phyloP scores from a whole-genome alignment of 352 stramenopile species.

The Globisporangium radiosum region DNA sequence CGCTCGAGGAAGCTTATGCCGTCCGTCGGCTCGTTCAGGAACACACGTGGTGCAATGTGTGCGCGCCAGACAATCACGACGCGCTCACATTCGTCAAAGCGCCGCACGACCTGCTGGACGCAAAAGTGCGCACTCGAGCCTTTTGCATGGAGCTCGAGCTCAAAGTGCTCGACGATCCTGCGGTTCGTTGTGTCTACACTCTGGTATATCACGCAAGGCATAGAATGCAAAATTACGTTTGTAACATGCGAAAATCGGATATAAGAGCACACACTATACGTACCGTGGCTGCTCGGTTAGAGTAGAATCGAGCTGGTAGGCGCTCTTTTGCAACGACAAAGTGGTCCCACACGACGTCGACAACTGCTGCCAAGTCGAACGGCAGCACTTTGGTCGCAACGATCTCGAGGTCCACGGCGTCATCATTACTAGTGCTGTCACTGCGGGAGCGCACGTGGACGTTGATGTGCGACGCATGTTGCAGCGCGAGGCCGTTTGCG shows the following conservation, averaged over 20 bases:
- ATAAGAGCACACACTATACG: no score
- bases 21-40: slow-evolving; percentile 27
- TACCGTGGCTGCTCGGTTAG: slow-evolving; percentile 18
- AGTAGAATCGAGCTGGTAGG: slow-evolving; percentile 35
- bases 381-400: slow-evolving; percentile 42
- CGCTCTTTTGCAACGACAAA: slow-evolving; percentile 22
- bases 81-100: slow-evolving; percentile 39
- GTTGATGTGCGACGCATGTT: slow-evolving; percentile 24
- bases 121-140: slow-evolving; percentile 34
- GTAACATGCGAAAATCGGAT: not conserved
- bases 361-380: slow-evolving; percentile 34
- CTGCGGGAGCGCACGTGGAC: slow-evolving; percentile 5
- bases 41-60: slow-evolving; percentile 39
- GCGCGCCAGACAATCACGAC: slow-evolving; percentile 52
- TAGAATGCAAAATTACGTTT: no score
- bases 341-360: slow-evolving; percentile 39
- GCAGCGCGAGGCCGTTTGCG: slow-evolving; percentile 29
- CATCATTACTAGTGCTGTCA: not conserved
- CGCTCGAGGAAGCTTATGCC: slow-evolving; percentile 47
- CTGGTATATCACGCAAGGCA: not conserved
- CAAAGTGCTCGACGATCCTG: slow-evolving; percentile 52
- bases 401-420: slow-evolving; percentile 19
- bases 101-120: slow-evolving; percentile 39
- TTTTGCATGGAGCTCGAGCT: slow-evolving; percentile 41
- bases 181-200: slow-evolving; percentile 20